Conservation (phyloP, 768 basidiomycete genomes). For the Tulasnella sp. region DNA sequence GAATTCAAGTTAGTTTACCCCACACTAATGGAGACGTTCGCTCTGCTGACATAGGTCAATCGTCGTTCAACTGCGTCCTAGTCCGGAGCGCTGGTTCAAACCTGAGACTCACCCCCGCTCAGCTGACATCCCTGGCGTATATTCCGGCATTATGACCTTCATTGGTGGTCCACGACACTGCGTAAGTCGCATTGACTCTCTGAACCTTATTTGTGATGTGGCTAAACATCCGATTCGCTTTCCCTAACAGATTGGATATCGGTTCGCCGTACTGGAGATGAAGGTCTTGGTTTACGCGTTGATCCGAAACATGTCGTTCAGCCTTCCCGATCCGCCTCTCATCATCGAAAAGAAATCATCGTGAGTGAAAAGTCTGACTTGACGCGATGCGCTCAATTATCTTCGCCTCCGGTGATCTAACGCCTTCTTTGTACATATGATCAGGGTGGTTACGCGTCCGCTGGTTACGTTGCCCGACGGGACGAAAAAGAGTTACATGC, state of each 20-base stretch:
- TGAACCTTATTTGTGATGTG: constrained; percentile 24
- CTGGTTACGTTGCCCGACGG: not conserved
- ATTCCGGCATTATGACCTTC: constrained; percentile 9
- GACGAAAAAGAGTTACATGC: not conserved
- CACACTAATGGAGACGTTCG: not conserved
- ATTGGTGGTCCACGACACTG: constrained; percentile 12
- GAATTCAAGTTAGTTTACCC: constrained; percentile 18
- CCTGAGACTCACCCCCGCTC: not conserved
- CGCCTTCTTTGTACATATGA: not conserved
- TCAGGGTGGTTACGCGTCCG: not conserved
- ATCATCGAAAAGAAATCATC: constrained; percentile 27
- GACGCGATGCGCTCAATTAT: too few relatives aligned
- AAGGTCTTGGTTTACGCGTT: constrained; percentile 41
- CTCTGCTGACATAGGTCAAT: not conserved
- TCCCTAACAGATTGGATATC: not conserved
- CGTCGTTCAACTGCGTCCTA: not conserved
- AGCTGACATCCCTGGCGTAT: constrained; percentile 8
- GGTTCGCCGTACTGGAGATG: constrained; percentile 20
- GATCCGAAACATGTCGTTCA: constrained; percentile 41
- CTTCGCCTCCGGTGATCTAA: not conserved
- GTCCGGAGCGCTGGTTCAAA: constrained; percentile 6
- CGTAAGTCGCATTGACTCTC: not conserved
- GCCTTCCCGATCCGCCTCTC: constrained; percentile 39
- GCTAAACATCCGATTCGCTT: constrained; percentile 31
- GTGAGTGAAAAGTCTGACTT: not conserved